These are phyloP conservation scores for Fusarium stilboides DNA, from an alignment of 2,329 filamentous ascomycete species.

Conservation along the genomic window DNA sequence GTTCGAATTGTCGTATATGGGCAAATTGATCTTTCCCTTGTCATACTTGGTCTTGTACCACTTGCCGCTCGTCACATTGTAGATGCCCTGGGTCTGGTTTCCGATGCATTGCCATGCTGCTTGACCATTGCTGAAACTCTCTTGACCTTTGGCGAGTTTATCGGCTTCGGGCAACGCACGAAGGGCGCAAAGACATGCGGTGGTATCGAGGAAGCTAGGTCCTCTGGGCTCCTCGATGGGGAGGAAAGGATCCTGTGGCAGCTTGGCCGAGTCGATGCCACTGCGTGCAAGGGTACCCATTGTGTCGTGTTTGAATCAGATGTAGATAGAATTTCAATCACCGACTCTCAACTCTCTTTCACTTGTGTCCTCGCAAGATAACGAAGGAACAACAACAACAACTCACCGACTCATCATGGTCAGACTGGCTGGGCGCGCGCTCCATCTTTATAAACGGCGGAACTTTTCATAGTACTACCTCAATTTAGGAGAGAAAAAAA, in stretches of 20 bases:
- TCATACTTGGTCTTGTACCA: slow-evolving; percentile 58
- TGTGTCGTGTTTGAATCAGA: background rate
- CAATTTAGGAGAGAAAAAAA: slow-evolving; percentile 1
- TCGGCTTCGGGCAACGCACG: slow-evolving; percentile 39
- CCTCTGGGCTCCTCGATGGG: slow-evolving; percentile 51
- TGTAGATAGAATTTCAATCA: background rate
- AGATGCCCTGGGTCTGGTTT: slow-evolving; percentile 59
- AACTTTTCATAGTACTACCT: slow-evolving; percentile 1
- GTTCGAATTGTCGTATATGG: slow-evolving; percentile 57
- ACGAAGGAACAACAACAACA: background rate
- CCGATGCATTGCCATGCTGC: slow-evolving; percentile 63
- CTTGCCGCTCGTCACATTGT: slow-evolving; percentile 56
- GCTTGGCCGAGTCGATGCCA: slow-evolving; percentile 36
- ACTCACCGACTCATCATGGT: slow-evolving; percentile 2
- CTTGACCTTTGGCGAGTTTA: slow-evolving; percentile 19
- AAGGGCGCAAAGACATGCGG: slow-evolving; percentile 58
- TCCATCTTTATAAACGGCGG: slow-evolving; percentile 31
- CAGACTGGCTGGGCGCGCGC: background rate
- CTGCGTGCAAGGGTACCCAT: slow-evolving; percentile 38
- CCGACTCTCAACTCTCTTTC: background rate
- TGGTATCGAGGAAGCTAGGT: slow-evolving; percentile 58
- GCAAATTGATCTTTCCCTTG: slow-evolving; percentile 42
- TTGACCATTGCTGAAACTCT: slow-evolving; percentile 19
- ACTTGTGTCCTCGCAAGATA: background rate
- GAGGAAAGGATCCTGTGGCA: slow-evolving; percentile 58